These are phyloP conservation scores for Ambrosia trifida DNA, from an alignment of 129 eudicot species.

Conservation along the genomic window DNA sequence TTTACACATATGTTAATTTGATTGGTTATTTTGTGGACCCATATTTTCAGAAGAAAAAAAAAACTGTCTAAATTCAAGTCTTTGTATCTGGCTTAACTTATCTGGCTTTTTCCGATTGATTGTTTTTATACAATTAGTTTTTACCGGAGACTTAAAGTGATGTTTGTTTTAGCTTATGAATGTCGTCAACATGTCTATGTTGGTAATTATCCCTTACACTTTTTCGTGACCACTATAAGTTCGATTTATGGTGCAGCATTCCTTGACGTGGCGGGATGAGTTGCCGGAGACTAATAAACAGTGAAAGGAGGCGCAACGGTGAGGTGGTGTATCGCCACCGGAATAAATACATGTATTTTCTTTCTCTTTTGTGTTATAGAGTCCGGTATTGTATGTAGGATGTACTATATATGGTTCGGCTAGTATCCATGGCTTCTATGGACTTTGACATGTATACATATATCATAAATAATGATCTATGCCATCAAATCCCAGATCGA, in stretches of 20 bases:
- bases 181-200: not conserved
- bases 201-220: not conserved
- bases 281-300: not conserved
- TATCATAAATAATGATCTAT: too few relatives aligned
- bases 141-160: not conserved
- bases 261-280: conserved; percentile 25
- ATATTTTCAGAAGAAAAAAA: too few relatives aligned
- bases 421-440: too few relatives aligned
- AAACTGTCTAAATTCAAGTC: too few relatives aligned
- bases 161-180: too few relatives aligned
- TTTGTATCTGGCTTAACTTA: too few relatives aligned
- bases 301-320: not conserved
- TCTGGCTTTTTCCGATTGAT: too few relatives aligned
- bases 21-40: too few relatives aligned
- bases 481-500: too few relatives aligned
- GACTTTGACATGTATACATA: too few relatives aligned
- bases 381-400: not conserved
- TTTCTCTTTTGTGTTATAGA: not conserved
- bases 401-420: not conserved
- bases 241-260: conserved; percentile 20
- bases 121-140: not conserved
- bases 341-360: conserved; percentile 26
- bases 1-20: too few relatives aligned
- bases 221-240: not conserved
- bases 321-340: conserved; percentile 1